phyloP scores from a whole-genome alignment of 2,329 filamentous ascomycete species.

The Dryadomyces sulphureus region DNA sequence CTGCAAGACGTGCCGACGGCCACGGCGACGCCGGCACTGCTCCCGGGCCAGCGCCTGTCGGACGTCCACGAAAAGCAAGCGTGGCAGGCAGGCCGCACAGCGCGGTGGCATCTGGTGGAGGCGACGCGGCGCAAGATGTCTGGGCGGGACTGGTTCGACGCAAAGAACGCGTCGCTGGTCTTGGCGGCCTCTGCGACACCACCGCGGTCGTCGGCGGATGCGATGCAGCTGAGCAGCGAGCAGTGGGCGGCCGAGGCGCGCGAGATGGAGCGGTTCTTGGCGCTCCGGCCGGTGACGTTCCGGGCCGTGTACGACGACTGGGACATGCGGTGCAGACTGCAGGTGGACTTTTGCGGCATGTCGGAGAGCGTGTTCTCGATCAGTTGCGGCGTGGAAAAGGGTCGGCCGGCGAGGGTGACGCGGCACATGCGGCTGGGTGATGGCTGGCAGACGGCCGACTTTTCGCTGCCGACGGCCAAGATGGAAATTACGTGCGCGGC shows the following conservation, averaged over 20 bases:
- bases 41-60: neutral
- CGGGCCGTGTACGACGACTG: slow-evolving; percentile 65
- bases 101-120: slow-evolving; percentile 71
- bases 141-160: slow-evolving; percentile 57
- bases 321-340: slow-evolving; percentile 78
- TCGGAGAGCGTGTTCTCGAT: slow-evolving; percentile 69
- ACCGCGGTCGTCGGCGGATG: slow-evolving; percentile 58
- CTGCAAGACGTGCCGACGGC: slow-evolving; percentile 50
- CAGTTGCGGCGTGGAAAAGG: slow-evolving; percentile 41
- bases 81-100: slow-evolving; percentile 67
- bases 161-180: slow-evolving; percentile 41
- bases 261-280: slow-evolving; percentile 66
- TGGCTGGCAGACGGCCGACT: slow-evolving; percentile 51
- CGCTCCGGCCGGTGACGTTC: slow-evolving; percentile 62
- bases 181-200: slow-evolving; percentile 58
- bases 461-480: slow-evolving; percentile 28
- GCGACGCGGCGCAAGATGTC: slow-evolving; percentile 53
- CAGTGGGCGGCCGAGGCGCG: slow-evolving; percentile 63
- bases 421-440: slow-evolving; percentile 25
- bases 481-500: slow-evolving; percentile 51
- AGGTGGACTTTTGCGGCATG: slow-evolving; percentile 77
- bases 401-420: slow-evolving; percentile 26
- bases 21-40: slow-evolving; percentile 14
- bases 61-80: slow-evolving; percentile 31
- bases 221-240: slow-evolving; percentile 53